Percentiles rank a stretch among this genome's conserved stretches.
Conservation (phyloP, 768 basidiomycete species). For the Pisolithus albus region DNA sequence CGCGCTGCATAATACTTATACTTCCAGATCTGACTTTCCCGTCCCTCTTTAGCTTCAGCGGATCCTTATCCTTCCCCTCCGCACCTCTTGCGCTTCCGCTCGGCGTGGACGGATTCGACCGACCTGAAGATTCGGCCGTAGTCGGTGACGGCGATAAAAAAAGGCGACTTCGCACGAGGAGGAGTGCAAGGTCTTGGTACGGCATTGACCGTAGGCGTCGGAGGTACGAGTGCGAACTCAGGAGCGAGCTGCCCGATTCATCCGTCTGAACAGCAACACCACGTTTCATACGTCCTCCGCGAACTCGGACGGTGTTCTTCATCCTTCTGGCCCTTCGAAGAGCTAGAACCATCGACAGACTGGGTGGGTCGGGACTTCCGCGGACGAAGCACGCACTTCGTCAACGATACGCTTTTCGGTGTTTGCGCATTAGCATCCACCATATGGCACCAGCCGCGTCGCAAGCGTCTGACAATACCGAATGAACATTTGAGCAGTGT, state of each 20-base stretch:
- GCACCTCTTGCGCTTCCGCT: constrained; percentile 48
- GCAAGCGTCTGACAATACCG: constrained; percentile 86
- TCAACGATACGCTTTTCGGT: constrained; percentile 50
- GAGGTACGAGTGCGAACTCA: constrained; percentile 66
- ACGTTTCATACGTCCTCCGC: constrained; percentile 19
- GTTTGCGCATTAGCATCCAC: constrained; percentile 92
- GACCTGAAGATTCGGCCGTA: constrained; percentile 40
- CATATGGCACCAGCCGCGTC: constrained; percentile 86
- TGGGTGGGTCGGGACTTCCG: constrained; percentile 15
- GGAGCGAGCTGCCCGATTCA: constrained; percentile 40
- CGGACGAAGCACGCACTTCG: constrained; percentile 21
- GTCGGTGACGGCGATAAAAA: constrained; percentile 52
- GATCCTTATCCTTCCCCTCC: constrained; percentile 43
- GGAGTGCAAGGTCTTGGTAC: constrained; percentile 42
- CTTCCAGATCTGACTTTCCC: constrained; percentile 75
- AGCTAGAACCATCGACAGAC: constrained; percentile 14
- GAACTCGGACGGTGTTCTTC: constrained; percentile 14
- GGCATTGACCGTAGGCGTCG: constrained; percentile 57
- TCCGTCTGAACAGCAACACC: constrained; percentile 40
- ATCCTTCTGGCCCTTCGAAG: constrained; percentile 26
- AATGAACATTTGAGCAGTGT: constrained; percentile 96
- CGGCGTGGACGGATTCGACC: constrained; percentile 67
- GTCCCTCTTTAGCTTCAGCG: constrained; percentile 43
- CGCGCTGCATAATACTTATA: constrained; percentile 93
- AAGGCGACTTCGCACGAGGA: constrained; percentile 43